Evolutionary conservation across 331 rosid species (phyloP).

Genomic region (Erythrophleum ivorense): DNA sequence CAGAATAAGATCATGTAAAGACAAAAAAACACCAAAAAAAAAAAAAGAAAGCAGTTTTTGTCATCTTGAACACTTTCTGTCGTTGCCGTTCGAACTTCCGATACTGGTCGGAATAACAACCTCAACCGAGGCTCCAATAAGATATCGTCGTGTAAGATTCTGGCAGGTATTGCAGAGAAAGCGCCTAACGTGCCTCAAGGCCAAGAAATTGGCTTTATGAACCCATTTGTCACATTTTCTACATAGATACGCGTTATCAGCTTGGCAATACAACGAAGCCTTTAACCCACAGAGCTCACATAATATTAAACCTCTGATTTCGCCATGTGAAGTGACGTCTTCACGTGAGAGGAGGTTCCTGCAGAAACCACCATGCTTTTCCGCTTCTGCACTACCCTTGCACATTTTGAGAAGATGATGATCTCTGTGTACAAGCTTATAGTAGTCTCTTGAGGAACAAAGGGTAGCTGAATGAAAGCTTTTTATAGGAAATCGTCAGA

Average conservation of each 20-base stretch:
- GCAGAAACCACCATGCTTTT: slow-evolving; percentile 39
- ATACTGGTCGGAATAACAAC: slow-evolving; percentile 48
- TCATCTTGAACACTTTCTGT: slow-evolving; percentile 46
- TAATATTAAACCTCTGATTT: slow-evolving; percentile 13
- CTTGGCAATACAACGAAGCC: slow-evolving; percentile 76
- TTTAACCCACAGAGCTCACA: slow-evolving; percentile 70
- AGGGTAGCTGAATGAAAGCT: neutral
- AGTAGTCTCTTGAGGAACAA: neutral
- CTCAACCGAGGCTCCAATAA: slow-evolving; percentile 57
- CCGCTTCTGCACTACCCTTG: slow-evolving; percentile 51
- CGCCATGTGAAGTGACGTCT: slow-evolving; percentile 10
- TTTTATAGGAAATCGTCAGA: neutral
- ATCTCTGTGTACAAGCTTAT: slow-evolving; percentile 3
- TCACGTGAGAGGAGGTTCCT: slow-evolving; percentile 1
- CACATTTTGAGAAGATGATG: slow-evolving; percentile 57
- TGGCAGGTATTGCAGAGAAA: slow-evolving; percentile 73
- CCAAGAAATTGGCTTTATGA: slow-evolving; percentile 81
- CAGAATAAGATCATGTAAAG: neutral
- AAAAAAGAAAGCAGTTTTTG: slow-evolving; percentile 38
- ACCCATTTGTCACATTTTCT: slow-evolving; percentile 73
- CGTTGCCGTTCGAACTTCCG: slow-evolving; percentile 35
- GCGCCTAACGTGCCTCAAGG: slow-evolving; percentile 72
- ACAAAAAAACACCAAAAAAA: slow-evolving; percentile 31
- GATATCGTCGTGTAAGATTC: slow-evolving; percentile 62
- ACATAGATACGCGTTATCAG: slow-evolving; percentile 79